A percentile compares a stretch with the other conserved stretches of the same genome.
These are phyloP conservation scores for Phaeoacremonium minimum DNA, from an alignment of 2,329 filamentous ascomycete genomes.

Conservation along the genomic window DNA sequence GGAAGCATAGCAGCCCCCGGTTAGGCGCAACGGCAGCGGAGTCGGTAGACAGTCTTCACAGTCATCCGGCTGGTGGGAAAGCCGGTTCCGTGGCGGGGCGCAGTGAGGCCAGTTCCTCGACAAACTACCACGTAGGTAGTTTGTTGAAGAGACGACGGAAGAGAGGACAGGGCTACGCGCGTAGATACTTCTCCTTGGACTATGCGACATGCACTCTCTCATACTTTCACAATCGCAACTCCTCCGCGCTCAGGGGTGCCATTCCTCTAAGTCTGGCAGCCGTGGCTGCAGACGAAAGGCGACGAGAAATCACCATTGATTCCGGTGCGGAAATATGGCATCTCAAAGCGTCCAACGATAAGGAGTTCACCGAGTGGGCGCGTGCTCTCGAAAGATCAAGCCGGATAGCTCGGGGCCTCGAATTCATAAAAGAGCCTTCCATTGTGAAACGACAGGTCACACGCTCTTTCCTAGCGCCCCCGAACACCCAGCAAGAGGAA, in stretches of 20 bases:
- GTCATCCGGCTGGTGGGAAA: conserved; percentile 36
- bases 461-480: conserved; percentile 19
- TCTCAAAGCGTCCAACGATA: conserved; percentile 73
- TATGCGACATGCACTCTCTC: conserved; percentile 92
- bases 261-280: conserved; percentile 90
- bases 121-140: conserved; percentile 76
- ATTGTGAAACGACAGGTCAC: conserved; percentile 11
- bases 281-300: conserved; percentile 82
- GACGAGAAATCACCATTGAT: conserved; percentile 91
- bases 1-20: conserved; percentile 39
- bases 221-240: conserved; percentile 93
- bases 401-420: conserved; percentile 54
- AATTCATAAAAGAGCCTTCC: conserved; percentile 25
- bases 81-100: conserved; percentile 46
- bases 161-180: conserved; percentile 87
- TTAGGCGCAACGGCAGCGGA: conserved; percentile 41
- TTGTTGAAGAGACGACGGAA: conserved; percentile 89
- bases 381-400: conserved; percentile 80
- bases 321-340: conserved; percentile 98
- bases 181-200: conserved; percentile 92
- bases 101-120: conserved; percentile 39
- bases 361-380: conserved; percentile 87
- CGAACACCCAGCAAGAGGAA: conserved; percentile 46
- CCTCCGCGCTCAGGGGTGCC: conserved; percentile 84
- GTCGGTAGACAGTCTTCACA: conserved; percentile 59